Base-by-base conservation (phyloP, 163 green algal genomes). In the Coccomyxa subellipsoidea region DNA sequence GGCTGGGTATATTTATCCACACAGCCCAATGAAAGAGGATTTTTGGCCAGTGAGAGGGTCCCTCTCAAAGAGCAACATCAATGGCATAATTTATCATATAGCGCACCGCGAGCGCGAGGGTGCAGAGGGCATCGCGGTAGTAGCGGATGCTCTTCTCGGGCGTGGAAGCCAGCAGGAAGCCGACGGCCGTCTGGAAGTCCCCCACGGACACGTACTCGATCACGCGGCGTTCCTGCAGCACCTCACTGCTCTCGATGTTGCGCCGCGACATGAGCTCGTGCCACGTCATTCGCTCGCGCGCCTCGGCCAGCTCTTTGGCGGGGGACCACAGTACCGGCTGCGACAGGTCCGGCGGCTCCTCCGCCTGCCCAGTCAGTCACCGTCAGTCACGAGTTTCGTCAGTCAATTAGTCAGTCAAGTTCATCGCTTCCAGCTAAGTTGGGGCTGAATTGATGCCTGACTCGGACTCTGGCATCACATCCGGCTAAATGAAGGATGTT, bases 151-250 rank as follows among this genome's bases (percentile, higher is more conserved):
- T 83, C 38, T 87, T 87, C 37, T 94, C 91, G 1, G 92, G 92
- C 31, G 86, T 85, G 23, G 83, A 88, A 0, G 89, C 89, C 77
- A 98, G 89, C 81, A 98, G 89, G 82, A 97, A 94, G 29, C 91
- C 94, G 15, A 98, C 94, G 5, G 92, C 94, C 12, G 92, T 93
- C 78, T 93, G 85, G 40, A 92, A 92, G 87, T 98, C 94, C 4
- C 94, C 94, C 38, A 96, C 80, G 0, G 83, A 85, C 38, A 96
- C 87, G 69, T 95, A 94, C 82, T 93, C 90, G 21, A 93, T 80
- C 83, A 94, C 78, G 0, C 88, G 84, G 38, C 86, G 84, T 82
- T 96, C 92, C 85, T 92, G 84, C 72, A 78, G 5, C 23, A 80
- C 34, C 71, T 2, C 2, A 54, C 31, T 25, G 0, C 53, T 72